These are phyloP conservation scores for Parathielavia appendiculata DNA, from an alignment of 495 filamentous ascomycete genomes.

Conservation along the genomic window DNA sequence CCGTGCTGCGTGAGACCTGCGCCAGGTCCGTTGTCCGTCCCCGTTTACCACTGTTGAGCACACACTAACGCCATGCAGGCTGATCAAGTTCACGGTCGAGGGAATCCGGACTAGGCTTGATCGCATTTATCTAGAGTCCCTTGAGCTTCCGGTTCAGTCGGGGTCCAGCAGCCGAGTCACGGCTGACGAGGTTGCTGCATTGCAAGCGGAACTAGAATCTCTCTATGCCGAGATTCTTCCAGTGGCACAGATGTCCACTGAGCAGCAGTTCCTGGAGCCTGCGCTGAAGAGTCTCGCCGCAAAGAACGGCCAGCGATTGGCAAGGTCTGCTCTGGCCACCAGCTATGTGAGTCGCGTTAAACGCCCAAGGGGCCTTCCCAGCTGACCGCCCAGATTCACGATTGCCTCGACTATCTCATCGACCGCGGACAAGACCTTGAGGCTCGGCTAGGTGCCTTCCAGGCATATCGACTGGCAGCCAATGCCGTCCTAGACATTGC, in stretches of 20 bases:
- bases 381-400: conserved; percentile 30
- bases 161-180: conserved; percentile 18
- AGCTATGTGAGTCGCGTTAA: conserved; percentile 34
- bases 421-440: conserved; percentile 29
- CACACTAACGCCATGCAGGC: conserved; percentile 24
- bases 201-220: conserved; percentile 57
- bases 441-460: conserved; percentile 27
- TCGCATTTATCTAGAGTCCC: conserved; percentile 42
- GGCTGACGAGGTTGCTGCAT: conserved; percentile 33
- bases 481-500: conserved; percentile 27
- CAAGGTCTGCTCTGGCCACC: conserved; percentile 35
- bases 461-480: conserved; percentile 31
- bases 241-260: conserved; percentile 56
- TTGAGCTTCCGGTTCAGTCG: conserved; percentile 27
- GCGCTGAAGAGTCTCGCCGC: conserved; percentile 43
- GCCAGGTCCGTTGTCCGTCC: conserved; percentile 24
- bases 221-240: conserved; percentile 59
- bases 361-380: not conserved
- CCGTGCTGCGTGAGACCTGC: conserved; percentile 41
- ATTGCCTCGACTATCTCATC: conserved; percentile 37
- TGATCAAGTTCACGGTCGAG: conserved; percentile 48
- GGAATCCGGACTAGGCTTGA: conserved; percentile 42
- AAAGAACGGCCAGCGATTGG: conserved; percentile 34
- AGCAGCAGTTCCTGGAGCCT: conserved; percentile 55
- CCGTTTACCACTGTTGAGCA: not conserved